Evolutionary conservation across 1,284 basidiomycete species (phyloP), one percentile per base, ranked within the genome.

Genomic region (Fomitiporia mediterranea): DNA sequence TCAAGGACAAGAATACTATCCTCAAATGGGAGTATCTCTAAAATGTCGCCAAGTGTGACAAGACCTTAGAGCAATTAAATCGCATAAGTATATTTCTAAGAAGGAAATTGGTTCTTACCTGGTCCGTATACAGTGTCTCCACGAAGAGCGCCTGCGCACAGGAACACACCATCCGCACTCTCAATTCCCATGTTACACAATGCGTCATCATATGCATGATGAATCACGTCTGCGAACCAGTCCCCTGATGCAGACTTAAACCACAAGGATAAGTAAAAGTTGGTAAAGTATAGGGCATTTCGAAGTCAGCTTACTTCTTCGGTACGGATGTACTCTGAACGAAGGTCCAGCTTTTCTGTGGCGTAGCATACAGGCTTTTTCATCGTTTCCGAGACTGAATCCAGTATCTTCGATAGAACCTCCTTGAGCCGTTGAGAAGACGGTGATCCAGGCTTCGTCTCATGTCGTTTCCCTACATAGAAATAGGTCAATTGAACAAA

Each of bases 21-120:
- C 59, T 92, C 89, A 61, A 94, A 97, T 0, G 94, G 94, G 48
- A 96, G 69, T 32, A 96, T 94, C 67, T 94, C 94, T 42, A 92
- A 63, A 50, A 94, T 82, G 64, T 96, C 87, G 0, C 91, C 91
- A 0, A 97, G 75, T 0, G 87, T 91, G 55, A 95, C 76, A 49
- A 78, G 72, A 1, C 91, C 89, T 89, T 25, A 38, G 32, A 55
- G 8, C 44, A 44, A n/a, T 13, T 25, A 3, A 49, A 28, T 51
- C 17, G 30, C 34, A 1, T 23, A 3, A 38, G 27, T 8, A 35
- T 9, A 30, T 38, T 15, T 39, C 13, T 11, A 50, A 4, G 1
- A 21, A 9, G 21, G 1, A 43, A 19, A 25, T 55, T 37, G 55
- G 39, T 13, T n/a, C 64, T 35, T 62, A 84, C 89, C 91, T 60